Base-by-base conservation (phyloP, 2,329 filamentous ascomycete genomes). In the Sporothrix inflata region DNA sequence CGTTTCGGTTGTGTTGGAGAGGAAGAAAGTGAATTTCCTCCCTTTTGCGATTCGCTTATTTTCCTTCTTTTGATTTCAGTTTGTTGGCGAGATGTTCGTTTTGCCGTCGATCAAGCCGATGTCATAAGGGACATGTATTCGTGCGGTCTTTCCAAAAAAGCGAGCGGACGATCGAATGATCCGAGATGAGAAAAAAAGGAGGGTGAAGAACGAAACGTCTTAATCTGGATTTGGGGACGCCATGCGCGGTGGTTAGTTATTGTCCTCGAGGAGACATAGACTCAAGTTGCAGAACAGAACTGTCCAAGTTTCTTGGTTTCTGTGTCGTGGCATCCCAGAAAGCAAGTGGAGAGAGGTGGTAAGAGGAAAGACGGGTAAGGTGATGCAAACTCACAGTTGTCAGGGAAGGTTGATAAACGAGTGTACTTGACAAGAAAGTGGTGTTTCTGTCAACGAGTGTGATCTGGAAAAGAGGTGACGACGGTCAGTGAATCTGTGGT, bases 341-440 rank as follows among this genome's bases (percentile, higher is more conserved):
- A 65, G 2, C 16, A 5, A 19, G 5, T 47, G 14, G 42, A 47
- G n/a, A 49, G 42, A 40, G 12, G 19, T 1, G 55, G 34, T 3
- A 51, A 34, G 14, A 3, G 21, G 16, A 47, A 63, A 30, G 24
- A 72, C 63, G 21, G 55, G 38, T 34, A 19, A 53, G 24, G 8
- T 53, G 42, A 34, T 16, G 55, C 30, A 42, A 65, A 83, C 82
- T 81, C 77, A 84, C 82, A 71, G 40, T 75, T 84, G 85, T 86
- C 85, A 87, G 84, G 81, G 79, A 77, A 76, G 77, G 77, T 79
- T 81, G 77, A 76, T 76, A 88, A 74, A 86, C 83, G 87, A 89
- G 82, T 87, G 87, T 87, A 87, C 83, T 86, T 88, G 87, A 88
- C 85, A 83, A 80, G 79, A 77, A 79, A 77, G 38, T 34, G 73